Conservation (phyloP, 345 rosid genomes). For the Euclidium syriacum region DNA sequence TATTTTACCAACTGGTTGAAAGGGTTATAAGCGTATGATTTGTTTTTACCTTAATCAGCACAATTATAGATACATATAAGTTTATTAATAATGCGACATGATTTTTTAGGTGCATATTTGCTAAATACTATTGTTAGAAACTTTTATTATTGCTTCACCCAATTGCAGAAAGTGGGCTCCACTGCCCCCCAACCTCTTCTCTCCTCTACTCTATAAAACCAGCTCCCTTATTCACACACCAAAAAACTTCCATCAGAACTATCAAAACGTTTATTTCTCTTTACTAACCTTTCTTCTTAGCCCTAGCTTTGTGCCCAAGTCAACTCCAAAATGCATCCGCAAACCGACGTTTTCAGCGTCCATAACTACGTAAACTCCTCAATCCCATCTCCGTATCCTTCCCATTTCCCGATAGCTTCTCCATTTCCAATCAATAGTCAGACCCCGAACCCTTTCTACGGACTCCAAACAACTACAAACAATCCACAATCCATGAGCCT, state of each 20-base stretch:
- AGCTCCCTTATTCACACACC: conserved; percentile 15
- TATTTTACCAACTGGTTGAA: background rate
- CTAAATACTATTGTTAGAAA: conserved; percentile 2
- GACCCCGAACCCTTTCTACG: conserved; percentile 32
- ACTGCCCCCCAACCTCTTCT: background rate
- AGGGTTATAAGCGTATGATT: background rate
- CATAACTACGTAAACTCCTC: conserved; percentile 15
- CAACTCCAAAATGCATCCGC: conserved; percentile 26
- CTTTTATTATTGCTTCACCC: conserved; percentile 18
- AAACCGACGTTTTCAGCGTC: background rate
- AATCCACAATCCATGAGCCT: conserved; percentile 41
- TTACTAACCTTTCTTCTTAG: conserved; percentile 8
- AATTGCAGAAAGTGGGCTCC: conserved; percentile 22
- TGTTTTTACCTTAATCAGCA: conserved; percentile 9
- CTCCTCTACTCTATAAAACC: conserved; percentile 18
- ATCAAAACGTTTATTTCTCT: background rate
- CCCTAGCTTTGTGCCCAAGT: conserved; percentile 16
- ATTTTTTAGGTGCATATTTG: background rate
- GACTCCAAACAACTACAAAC: conserved; percentile 18
- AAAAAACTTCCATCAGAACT: conserved; percentile 1
- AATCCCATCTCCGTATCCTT: conserved; percentile 39
- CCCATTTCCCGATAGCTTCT: conserved; percentile 42
- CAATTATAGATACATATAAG: conserved; percentile 4
- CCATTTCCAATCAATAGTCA: conserved; percentile 29
- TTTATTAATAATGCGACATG: conserved; percentile 10